Conservation (phyloP, 2,329 filamentous ascomycete genomes). For the Cercospora sp. region DNA sequence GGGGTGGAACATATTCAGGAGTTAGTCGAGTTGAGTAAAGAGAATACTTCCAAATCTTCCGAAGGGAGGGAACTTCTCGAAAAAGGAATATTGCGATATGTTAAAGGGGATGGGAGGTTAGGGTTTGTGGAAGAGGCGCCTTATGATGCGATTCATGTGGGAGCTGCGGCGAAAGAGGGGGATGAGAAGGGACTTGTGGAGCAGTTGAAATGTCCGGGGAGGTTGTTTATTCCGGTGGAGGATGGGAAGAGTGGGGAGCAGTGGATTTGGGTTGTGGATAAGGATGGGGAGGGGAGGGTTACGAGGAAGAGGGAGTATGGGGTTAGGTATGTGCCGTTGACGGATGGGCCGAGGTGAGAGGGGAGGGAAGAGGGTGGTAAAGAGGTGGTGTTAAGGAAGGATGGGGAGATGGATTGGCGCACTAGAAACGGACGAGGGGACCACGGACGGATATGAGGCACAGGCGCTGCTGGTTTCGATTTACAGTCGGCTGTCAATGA, state of each 20-base stretch:
- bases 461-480: too few species aligned
- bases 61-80: conserved; percentile 59
- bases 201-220: conserved; percentile 76
- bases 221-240: conserved; percentile 77
- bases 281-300: conserved; percentile 64
- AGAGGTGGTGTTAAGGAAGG: too few species aligned
- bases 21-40: conserved; percentile 44
- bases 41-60: conserved; percentile 48
- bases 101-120: conserved; percentile 65
- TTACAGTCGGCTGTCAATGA: too few species aligned
- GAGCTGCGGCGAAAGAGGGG: conserved; percentile 70
- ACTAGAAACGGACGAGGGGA: too few species aligned
- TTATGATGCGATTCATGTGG: conserved; percentile 95
- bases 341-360: conserved; percentile 58
- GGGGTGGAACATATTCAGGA: conserved; percentile 54
- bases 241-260: conserved; percentile 54
- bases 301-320: conserved; percentile 64
- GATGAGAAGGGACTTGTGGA: conserved; percentile 71
- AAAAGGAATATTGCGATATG: conserved; percentile 65
- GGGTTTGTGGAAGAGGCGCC: conserved; percentile 51
- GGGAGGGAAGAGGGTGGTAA: not conserved
- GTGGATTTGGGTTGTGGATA: conserved; percentile 73
- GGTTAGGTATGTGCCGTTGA: conserved; percentile 75
- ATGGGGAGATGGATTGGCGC: too few species aligned
- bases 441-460: too few species aligned